phyloP scores from a whole-genome alignment of 2,329 filamentous ascomycete genomes.

The Arthrinium phaeospermum region DNA sequence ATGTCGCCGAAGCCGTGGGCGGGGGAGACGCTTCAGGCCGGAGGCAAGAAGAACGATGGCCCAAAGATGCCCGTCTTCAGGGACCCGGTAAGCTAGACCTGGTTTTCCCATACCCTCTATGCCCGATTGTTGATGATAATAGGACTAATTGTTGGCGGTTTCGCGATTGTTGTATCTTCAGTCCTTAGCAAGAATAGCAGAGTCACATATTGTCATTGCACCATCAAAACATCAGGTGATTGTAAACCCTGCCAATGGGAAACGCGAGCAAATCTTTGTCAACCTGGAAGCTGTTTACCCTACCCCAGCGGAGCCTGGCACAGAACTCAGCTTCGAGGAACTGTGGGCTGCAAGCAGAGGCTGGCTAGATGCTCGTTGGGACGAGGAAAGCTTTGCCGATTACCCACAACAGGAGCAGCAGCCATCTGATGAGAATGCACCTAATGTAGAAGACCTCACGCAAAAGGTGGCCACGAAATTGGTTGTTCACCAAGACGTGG shows the following conservation, averaged over 20 bases:
- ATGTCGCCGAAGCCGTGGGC: conserved; percentile 88
- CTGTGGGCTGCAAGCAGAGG: conserved; percentile 80
- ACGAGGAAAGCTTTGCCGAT: conserved; percentile 44
- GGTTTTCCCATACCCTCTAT: conserved; percentile 42
- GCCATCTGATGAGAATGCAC: conserved; percentile 26
- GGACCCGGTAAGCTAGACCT: conserved; percentile 80
- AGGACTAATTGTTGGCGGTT: conserved; percentile 84
- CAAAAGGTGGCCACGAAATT: conserved; percentile 44
- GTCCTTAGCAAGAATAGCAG: conserved; percentile 66
- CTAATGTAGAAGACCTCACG: conserved; percentile 36
- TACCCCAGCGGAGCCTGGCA: conserved; percentile 69
- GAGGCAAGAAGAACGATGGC: conserved; percentile 77
- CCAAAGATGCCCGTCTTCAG: conserved; percentile 93
- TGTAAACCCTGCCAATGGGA: conserved; percentile 81
- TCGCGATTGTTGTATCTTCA: conserved; percentile 52
- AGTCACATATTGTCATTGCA: conserved; percentile 69
- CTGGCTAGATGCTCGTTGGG: conserved; percentile 66
- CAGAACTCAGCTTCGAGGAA: conserved; percentile 91
- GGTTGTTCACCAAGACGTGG: conserved; percentile 49
- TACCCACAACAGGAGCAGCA: conserved; percentile 27
- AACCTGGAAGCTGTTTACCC: conserved; percentile 87
- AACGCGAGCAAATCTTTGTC: conserved; percentile 85
- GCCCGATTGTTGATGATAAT: conserved; percentile 81
- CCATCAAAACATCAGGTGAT: conserved; percentile 78
- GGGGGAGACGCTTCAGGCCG: conserved; percentile 87